Base-by-base conservation (phyloP, 805 yeast genomes). In the Limtongia smithiae region DNA sequence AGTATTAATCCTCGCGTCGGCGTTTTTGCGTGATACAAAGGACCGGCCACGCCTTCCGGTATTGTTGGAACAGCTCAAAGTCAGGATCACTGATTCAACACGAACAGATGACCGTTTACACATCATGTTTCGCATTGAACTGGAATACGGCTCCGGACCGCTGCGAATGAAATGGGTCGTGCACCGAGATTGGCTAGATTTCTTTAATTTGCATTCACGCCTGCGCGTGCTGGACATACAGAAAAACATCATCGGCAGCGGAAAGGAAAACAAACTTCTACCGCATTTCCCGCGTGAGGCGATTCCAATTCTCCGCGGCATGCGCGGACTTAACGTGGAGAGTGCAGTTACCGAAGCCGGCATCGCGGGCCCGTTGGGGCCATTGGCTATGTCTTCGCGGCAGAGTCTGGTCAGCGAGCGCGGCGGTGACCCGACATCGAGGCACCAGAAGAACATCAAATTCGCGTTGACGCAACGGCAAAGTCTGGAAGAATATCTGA, bases 61-160 rank as follows among this genome's bases (percentile, higher is more conserved):
- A 30, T 66, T 93, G 35, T 67, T 89, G 34, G 82, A 85, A 15
- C 78, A 89, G 65, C 62, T 93, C 21, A 83, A 87, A 4, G 72
- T 89, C 36, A 74, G 76, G 37, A 73, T 93, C 3, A 67, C 76
- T 36, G 58, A 63, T 11, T 50, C 54, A 14, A 45, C 55, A 18
- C 55, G 57, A 3, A 47, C 56, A 14, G 56, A 55, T 14, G 82
- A 80, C 55, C 48, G 71, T 59, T 44, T 66, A 66, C 71, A 70
- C 41, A 65, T 67, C 48, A 76, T 72, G 46, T 84, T 78, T 58
- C 72, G 77, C 51, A 70, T 93, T n/a, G 85, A 83, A 41, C 71
- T 93, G 38, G 96, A 90, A 63, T 93, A 93, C 62, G 98, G 97
- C 5, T 79, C 89, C 28, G 96, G 96, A 1, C 78, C 80, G 4